Evolutionary conservation across 1,139 yeast species (phyloP).

Genomic region (Protomyces inundatus): DNA sequence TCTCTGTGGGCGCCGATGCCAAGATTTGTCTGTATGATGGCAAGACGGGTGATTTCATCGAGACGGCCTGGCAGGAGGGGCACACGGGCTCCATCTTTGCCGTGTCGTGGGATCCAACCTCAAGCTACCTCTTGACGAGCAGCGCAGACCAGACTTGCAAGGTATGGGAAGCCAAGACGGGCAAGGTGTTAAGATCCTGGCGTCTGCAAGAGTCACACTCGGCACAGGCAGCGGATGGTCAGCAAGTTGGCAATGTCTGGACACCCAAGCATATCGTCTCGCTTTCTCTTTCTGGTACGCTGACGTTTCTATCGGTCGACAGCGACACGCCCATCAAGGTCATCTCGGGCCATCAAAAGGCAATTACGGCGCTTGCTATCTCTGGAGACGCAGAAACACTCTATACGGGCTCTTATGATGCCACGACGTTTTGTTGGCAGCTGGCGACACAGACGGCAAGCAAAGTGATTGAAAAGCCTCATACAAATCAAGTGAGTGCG

Average conservation of each 20-base stretch:
- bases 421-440: constrained; percentile 61
- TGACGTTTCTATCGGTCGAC: constrained; percentile 53
- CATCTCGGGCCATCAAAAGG: constrained; percentile 73
- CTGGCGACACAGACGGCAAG: constrained; percentile 40
- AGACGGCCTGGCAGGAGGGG: constrained; percentile 45
- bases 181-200: constrained; percentile 36
- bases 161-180: constrained; percentile 45
- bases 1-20: constrained; percentile 86
- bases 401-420: constrained; percentile 79
- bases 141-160: constrained; percentile 78
- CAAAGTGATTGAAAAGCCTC: constrained; percentile 44
- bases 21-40: constrained; percentile 77
- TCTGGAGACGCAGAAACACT: constrained; percentile 38
- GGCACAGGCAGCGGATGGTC: constrained; percentile 42
- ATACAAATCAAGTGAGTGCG: constrained; percentile 56
- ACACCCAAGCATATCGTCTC: constrained; percentile 59
- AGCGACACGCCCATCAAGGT: constrained; percentile 44
- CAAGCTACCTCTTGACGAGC: constrained; percentile 59
- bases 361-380: constrained; percentile 57
- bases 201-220: constrained; percentile 31
- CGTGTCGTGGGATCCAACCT: constrained; percentile 61
- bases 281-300: constrained; percentile 64
- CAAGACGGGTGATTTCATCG: constrained; percentile 68
- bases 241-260: constrained; percentile 75
- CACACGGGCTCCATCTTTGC: constrained; percentile 81